Percentiles rank a stretch among this genome's conserved stretches.
phyloP scores from a whole-genome alignment of 2,329 filamentous ascomycete genomes.

The Triangularia setosa region DNA sequence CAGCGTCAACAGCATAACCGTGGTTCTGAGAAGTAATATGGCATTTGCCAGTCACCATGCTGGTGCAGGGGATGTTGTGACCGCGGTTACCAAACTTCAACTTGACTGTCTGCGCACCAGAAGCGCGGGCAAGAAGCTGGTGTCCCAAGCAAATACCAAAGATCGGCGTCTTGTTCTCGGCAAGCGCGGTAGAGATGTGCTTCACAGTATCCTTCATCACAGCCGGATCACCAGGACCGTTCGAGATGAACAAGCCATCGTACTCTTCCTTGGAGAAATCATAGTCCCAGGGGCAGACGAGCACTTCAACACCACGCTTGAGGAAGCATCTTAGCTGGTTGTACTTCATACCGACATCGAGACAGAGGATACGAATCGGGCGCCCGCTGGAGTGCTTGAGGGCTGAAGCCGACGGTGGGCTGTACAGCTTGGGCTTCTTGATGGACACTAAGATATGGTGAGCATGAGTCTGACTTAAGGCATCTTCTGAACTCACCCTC shows the following conservation, averaged over 20 bases:
- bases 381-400: conserved; percentile 87
- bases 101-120: conserved; percentile 72
- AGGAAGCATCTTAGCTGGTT: conserved; percentile 95
- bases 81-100: conserved; percentile 99
- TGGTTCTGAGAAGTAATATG: conserved; percentile 99
- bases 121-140: conserved; percentile 69
- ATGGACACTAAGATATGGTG: conserved; percentile 69
- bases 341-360: conserved; percentile 97
- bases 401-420: conserved; percentile 59
- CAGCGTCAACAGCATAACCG: conserved; percentile 86
- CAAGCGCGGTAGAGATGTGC: conserved; percentile 66
- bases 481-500: conserved; percentile 66
- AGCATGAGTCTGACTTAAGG: conserved; percentile 31
- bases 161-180: conserved; percentile 51
- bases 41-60: conserved; percentile 89
- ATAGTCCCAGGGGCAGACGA: conserved; percentile 95
- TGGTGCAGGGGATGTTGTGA: conserved; percentile 97
- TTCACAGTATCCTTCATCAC: conserved; percentile 75
- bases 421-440: conserved; percentile 81
- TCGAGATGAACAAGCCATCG: conserved; percentile 95
- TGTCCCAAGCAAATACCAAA: conserved; percentile 81
- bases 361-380: conserved; percentile 79
- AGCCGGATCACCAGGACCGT: conserved; percentile 92
- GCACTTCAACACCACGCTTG: conserved; percentile 83
- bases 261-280: conserved; percentile 85